phyloP scores from a whole-genome alignment of 768 basidiomycete genomes.

The Tubosaeta brunneosetosa region DNA sequence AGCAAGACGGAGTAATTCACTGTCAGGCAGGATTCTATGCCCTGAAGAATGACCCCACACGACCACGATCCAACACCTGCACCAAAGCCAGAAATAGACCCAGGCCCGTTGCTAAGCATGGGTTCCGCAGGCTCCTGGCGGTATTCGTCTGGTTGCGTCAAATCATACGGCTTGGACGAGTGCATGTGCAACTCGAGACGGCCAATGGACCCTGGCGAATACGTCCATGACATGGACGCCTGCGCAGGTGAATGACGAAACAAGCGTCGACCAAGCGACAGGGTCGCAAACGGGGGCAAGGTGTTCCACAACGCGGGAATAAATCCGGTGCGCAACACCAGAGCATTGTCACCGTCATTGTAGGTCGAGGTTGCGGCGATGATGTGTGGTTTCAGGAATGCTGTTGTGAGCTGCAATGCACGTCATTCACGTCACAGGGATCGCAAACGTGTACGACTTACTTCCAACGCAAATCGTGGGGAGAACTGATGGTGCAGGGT shows the following conservation, averaged over 20 bases:
- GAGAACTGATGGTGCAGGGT: conserved; percentile 77
- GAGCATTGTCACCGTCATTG: conserved; percentile 42
- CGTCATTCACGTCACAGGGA: conserved; percentile 13
- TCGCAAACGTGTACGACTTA: conserved; percentile 23
- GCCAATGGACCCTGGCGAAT: conserved; percentile 19
- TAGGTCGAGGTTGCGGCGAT: conserved; percentile 45
- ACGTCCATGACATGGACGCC: conserved; percentile 38
- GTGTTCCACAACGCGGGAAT: conserved; percentile 30
- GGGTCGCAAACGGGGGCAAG: conserved; percentile 37
- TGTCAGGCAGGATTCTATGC: conserved; percentile 43
- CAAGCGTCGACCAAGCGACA: conserved; percentile 48
- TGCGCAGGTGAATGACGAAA: conserved; percentile 45
- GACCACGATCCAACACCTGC: conserved; percentile 44
- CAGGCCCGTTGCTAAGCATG: conserved; percentile 31
- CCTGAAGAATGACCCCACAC: conserved; percentile 46
- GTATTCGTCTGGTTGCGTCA: conserved; percentile 24
- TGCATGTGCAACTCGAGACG: conserved; percentile 39
- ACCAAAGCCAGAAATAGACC: conserved; percentile 50
- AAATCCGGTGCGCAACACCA: conserved; percentile 37
- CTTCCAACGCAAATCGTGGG: conserved; percentile 52
- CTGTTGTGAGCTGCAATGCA: conserved; percentile 35
- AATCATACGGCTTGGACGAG: conserved; percentile 40
- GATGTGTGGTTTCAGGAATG: conserved; percentile 38
- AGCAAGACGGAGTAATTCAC: conserved; percentile 51
- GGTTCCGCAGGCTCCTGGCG: conserved; percentile 15